Conservation (phyloP, 78 protist genomes). For the Anaeramoeba ignava region DNA sequence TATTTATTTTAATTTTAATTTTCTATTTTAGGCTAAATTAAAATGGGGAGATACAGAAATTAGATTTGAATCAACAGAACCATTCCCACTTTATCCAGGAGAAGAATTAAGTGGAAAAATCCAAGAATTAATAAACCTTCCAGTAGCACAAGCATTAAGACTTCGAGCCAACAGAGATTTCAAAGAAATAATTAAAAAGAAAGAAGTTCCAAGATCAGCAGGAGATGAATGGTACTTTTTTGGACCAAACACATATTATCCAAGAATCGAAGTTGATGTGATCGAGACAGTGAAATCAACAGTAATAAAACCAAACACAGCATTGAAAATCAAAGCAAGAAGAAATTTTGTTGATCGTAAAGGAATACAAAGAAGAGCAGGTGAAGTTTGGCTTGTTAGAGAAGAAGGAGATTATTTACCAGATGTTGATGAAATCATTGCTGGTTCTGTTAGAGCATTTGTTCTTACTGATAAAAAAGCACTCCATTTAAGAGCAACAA, state of each 20-base stretch:
- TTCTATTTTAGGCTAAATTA: too few relatives aligned
- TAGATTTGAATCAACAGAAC: too few relatives aligned
- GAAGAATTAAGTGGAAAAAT: slow-evolving; percentile 33
- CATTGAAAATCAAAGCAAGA: slow-evolving; percentile 63
- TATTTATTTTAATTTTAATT: too few relatives aligned
- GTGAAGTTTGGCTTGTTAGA: slow-evolving; percentile 71
- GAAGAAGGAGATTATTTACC: slow-evolving; percentile 40
- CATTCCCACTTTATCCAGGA: slow-evolving; percentile 78
- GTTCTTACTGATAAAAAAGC: slow-evolving; percentile 60
- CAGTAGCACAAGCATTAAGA: slow-evolving; percentile 54
- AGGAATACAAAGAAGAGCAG: slow-evolving; percentile 27
- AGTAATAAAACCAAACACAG: slow-evolving; percentile 46
- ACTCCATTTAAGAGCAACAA: slow-evolving; percentile 49
- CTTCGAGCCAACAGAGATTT: slow-evolving; percentile 57
- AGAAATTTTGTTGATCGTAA: slow-evolving; percentile 17
- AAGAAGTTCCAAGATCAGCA: slow-evolving; percentile 26
- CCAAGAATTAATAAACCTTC: slow-evolving; percentile 29
- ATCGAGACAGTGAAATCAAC: slow-evolving; percentile 33
- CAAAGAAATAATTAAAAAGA: slow-evolving; percentile 32
- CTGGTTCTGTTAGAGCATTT: slow-evolving; percentile 23
- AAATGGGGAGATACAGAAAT: too few relatives aligned
- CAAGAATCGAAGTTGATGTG: slow-evolving; percentile 44
- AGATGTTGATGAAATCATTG: slow-evolving; percentile 53
- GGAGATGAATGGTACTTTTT: slow-evolving; percentile 65
- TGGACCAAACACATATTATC: slow-evolving; percentile 50